Evolutionary conservation across 257 asterid genomes (phyloP).

Genomic region (Striga asiatica): DNA sequence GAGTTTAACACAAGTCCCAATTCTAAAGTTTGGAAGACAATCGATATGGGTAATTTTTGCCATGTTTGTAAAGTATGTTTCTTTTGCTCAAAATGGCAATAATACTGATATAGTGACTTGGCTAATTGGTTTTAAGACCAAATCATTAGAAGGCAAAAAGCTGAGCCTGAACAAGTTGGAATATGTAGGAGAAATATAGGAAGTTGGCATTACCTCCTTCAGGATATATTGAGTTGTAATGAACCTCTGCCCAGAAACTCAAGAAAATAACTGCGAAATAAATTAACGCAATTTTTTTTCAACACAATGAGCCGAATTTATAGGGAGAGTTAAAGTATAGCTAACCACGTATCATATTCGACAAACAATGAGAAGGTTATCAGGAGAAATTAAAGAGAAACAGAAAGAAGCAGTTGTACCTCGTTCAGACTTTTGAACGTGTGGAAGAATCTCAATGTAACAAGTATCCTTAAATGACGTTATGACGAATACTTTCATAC

Average conservation of each 20-base stretch:
- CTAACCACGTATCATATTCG: too few species aligned
- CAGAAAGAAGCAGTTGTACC: constrained; percentile 27
- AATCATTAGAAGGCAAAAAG: too few species aligned
- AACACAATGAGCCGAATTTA: neutral
- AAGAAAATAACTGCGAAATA: constrained; percentile 62
- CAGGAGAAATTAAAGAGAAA: neutral
- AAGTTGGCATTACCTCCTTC: constrained; percentile 56
- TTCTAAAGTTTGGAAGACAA: too few species aligned
- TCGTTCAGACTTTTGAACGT: constrained; percentile 75
- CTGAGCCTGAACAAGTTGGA: too few species aligned
- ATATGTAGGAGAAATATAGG: neutral
- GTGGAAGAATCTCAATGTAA: constrained; percentile 92
- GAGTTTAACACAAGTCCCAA: too few species aligned
- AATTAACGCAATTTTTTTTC: neutral
- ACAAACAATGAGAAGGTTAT: too few species aligned
- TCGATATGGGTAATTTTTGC: too few species aligned
- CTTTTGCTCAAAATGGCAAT: neutral
- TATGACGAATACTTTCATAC: constrained; percentile 77
- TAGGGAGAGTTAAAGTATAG: neutral
- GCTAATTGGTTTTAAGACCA: too few species aligned
- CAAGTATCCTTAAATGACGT: constrained; percentile 95
- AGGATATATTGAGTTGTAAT: constrained; percentile 91
- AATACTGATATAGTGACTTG: neutral
- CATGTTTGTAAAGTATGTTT: too few species aligned
- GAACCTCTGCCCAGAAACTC: constrained; percentile 99